Conservation (phyloP, 345 rosid genomes). For the Odontarrhena argentea region DNA sequence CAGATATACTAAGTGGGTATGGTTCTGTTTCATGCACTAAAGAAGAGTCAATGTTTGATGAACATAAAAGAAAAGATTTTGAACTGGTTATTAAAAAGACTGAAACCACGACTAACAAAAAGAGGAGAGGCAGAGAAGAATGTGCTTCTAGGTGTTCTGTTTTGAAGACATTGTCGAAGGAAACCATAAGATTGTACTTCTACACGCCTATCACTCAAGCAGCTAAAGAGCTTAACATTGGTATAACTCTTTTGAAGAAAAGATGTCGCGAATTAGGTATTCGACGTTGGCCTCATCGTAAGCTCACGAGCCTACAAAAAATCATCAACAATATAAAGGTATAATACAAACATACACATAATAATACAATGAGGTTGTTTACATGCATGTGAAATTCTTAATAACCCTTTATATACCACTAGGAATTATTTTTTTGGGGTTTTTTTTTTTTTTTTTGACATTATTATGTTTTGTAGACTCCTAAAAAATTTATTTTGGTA, state of each 20-base stretch:
- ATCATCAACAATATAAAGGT: conserved; percentile 57
- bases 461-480: no score
- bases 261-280: conserved; percentile 64
- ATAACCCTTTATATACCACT: no score
- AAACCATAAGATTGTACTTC: conserved; percentile 47
- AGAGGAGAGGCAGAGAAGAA: conserved; percentile 19
- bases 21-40: conserved; percentile 1
- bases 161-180: conserved; percentile 40
- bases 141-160: conserved; percentile 8
- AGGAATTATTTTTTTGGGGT: no score
- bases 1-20: not conserved
- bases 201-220: conserved; percentile 67
- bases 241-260: conserved; percentile 60
- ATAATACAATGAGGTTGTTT: no score
- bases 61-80: not conserved
- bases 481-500: no score
- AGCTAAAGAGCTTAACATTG: conserved; percentile 60
- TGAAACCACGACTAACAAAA: conserved; percentile 1
- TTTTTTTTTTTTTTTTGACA: no score
- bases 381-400: no score
- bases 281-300: conserved; percentile 65
- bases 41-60: conserved; percentile 4
- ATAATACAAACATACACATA: not conserved
- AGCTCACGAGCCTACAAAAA: conserved; percentile 56
- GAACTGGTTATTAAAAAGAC: conserved; percentile 2